Evolutionary conservation across 345 rosid genomes (phyloP).

Genomic region (Balakata baccata): DNA sequence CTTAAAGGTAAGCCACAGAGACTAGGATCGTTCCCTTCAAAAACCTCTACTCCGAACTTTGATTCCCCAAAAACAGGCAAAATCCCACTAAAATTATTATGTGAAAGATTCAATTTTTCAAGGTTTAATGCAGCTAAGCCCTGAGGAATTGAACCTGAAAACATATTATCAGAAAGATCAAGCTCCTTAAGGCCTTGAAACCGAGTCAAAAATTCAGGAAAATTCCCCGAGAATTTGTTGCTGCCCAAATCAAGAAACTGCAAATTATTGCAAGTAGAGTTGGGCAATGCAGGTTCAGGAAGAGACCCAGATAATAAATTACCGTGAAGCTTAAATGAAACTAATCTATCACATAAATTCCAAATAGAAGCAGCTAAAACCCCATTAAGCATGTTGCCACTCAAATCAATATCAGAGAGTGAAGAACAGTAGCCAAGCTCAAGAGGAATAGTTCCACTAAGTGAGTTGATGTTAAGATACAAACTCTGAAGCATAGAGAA

Average conservation of each 20-base stretch:
- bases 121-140: conserved; percentile 49
- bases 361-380: conserved; percentile 79
- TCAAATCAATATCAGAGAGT: conserved; percentile 72
- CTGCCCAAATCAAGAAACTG: conserved; percentile 74
- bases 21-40: conserved; percentile 74
- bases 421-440: conserved; percentile 94
- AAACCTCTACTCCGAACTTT: conserved; percentile 59
- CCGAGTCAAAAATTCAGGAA: conserved; percentile 67
- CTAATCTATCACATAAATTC: conserved; percentile 84
- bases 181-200: conserved; percentile 66
- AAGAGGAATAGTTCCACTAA: conserved; percentile 75
- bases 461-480: conserved; percentile 71
- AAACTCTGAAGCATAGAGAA: conserved; percentile 82
- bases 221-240: conserved; percentile 73
- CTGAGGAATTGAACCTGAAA: conserved; percentile 71
- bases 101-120: conserved; percentile 75
- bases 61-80: conserved; percentile 64
- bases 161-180: conserved; percentile 71
- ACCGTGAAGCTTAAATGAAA: conserved; percentile 59
- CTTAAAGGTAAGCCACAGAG: conserved; percentile 84
- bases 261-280: conserved; percentile 61
- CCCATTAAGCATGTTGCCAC: conserved; percentile 57
- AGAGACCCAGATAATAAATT: conserved; percentile 62
- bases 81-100: conserved; percentile 78
- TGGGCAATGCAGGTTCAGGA: conserved; percentile 82